Percentiles rank a stretch among this genome's conserved stretches.
Evolutionary conservation across 257 asterid species (phyloP).

Genomic region (Scutellaria galericulata): DNA sequence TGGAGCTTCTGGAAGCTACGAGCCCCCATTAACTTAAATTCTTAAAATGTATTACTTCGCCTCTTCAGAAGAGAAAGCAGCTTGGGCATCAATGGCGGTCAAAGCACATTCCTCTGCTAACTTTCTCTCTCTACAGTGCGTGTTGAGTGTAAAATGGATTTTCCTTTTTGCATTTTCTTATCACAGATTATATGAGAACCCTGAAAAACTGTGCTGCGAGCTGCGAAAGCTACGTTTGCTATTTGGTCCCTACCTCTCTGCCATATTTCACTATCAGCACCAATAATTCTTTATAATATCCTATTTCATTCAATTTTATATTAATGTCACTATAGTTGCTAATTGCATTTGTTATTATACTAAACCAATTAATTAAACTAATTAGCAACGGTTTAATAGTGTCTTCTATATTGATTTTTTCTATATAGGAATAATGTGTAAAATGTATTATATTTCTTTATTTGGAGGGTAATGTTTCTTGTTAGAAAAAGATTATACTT

Average conservation of each 20-base stretch:
- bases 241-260: constrained; percentile 49
- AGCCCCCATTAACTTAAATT: background rate
- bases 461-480: too few species aligned
- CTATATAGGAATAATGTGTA: too few species aligned
- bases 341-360: too few species aligned
- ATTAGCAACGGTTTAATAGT: too few species aligned
- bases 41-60: background rate
- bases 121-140: constrained; percentile 38
- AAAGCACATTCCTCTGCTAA: constrained; percentile 29
- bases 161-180: constrained; percentile 5
- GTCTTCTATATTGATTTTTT: too few species aligned
- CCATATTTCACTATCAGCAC: constrained; percentile 33
- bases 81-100: constrained; percentile 53
- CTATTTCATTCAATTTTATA: constrained; percentile 33
- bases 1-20: constrained; percentile 1
- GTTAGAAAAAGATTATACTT: too few species aligned
- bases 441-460: too few species aligned
- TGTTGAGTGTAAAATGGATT: constrained; percentile 41
- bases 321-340: constrained; percentile 18
- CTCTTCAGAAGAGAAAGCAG: constrained; percentile 24
- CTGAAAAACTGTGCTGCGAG: constrained; percentile 36
- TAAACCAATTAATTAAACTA: too few species aligned
- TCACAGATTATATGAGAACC: constrained; percentile 21
- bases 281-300: constrained; percentile 41
- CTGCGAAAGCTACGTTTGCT: constrained; percentile 53